Conservation (phyloP, 495 filamentous ascomycete species). For the Aspergillus homomorphus region DNA sequence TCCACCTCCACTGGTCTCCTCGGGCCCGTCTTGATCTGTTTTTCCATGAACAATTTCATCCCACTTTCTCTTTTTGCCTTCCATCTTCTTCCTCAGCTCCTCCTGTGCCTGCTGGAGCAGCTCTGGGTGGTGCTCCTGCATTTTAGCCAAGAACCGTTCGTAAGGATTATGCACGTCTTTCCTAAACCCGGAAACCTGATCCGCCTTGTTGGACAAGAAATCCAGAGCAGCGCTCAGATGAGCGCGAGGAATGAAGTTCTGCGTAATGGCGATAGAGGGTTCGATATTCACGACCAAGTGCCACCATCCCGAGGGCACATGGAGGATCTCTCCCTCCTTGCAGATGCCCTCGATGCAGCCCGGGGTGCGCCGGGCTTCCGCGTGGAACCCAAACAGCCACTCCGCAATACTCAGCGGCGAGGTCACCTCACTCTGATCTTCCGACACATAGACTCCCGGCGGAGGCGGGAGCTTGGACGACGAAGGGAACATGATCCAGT, state of each 20-base stretch:
- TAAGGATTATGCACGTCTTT: conserved; percentile 72
- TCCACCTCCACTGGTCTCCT: conserved; percentile 40
- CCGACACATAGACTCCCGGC: conserved; percentile 88
- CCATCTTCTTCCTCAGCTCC: conserved; percentile 60
- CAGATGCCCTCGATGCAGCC: conserved; percentile 90
- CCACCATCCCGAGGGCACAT: conserved; percentile 95
- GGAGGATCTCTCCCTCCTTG: conserved; percentile 79
- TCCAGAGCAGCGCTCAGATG: conserved; percentile 72
- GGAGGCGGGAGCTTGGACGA: conserved; percentile 59
- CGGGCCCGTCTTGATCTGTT: conserved; percentile 39
- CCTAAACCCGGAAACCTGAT: conserved; percentile 84
- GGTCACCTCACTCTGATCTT: conserved; percentile 92
- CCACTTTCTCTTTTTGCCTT: conserved; percentile 80
- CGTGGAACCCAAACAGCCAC: conserved; percentile 89
- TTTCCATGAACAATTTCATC: conserved; percentile 61
- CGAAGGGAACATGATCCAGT: conserved; percentile 95
- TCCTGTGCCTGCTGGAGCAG: conserved; percentile 61
- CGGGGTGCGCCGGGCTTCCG: conserved; percentile 71
- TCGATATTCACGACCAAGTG: conserved; percentile 91
- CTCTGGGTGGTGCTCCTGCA: conserved; percentile 61
- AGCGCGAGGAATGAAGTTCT: conserved; percentile 86
- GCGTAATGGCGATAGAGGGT: conserved; percentile 82
- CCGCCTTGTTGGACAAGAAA: conserved; percentile 77
- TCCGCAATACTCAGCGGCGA: conserved; percentile 93
- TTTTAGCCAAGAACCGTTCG: conserved; percentile 66